A percentile compares a stretch with the other conserved stretches of the same genome.
Evolutionary conservation across 129 eudicot species (phyloP).

Genomic region (Saposhnikovia divaricata): DNA sequence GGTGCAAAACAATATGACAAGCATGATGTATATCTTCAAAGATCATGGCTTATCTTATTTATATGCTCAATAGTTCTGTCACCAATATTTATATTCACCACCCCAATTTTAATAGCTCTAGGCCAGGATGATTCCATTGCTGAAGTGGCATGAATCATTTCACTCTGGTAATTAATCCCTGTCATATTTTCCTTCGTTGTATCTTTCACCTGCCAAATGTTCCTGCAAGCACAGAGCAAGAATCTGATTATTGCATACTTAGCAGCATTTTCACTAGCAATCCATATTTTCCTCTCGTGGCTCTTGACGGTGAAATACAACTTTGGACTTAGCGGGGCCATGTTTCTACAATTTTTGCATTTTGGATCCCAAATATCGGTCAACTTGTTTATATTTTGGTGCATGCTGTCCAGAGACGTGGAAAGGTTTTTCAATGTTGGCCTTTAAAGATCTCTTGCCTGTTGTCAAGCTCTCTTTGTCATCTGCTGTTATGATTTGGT

Average conservation of each 20-base stretch:
- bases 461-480: too few species aligned
- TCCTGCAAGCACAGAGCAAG: conserved; percentile 58
- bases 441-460: too few species aligned
- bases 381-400: too few species aligned
- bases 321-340: too few species aligned
- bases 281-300: conserved; percentile 33
- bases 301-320: too few species aligned
- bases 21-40: conserved; percentile 38
- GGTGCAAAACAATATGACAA: conserved; percentile 43
- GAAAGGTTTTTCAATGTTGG: too few species aligned
- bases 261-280: conserved; percentile 26
- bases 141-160: conserved; percentile 24
- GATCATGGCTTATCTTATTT: conserved; percentile 39
- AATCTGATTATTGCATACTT: conserved; percentile 36
- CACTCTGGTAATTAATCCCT: conserved; percentile 36
- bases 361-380: too few species aligned
- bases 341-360: too few species aligned
- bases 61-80: conserved; percentile 11
- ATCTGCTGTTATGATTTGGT: too few species aligned
- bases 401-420: too few species aligned
- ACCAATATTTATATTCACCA: conserved; percentile 27
- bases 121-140: conserved; percentile 40
- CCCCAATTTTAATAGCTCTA: conserved; percentile 30
- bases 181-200: conserved; percentile 18
- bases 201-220: conserved; percentile 35